Conservation (phyloP, 1,284 basidiomycete genomes). For the Wolfiporia cocos region DNA sequence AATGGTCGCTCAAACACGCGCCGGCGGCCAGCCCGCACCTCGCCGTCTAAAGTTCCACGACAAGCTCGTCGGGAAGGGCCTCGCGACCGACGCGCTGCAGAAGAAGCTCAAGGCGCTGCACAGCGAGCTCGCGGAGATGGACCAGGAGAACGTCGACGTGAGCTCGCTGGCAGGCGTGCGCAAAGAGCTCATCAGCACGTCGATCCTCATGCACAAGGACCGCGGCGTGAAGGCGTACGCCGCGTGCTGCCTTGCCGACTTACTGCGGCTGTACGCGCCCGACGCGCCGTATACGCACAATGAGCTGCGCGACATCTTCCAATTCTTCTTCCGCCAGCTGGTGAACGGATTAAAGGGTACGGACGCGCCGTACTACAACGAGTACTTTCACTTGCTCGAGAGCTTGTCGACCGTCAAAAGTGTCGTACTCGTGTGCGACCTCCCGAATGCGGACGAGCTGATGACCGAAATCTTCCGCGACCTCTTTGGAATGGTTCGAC, state of each 20-base stretch:
- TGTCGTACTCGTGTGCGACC: conserved; percentile 89
- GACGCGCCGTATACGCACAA: conserved; percentile 91
- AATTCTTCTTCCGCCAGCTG: conserved; percentile 90
- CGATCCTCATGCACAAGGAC: conserved; percentile 91
- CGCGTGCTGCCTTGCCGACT: conserved; percentile 92
- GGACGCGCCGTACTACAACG: conserved; percentile 73
- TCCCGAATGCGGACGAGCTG: conserved; percentile 83
- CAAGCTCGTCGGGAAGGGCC: conserved; percentile 66
- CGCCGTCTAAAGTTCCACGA: conserved; percentile 73
- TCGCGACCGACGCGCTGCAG: conserved; percentile 70
- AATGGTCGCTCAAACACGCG: conserved; percentile 72
- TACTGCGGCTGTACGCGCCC: conserved; percentile 91
- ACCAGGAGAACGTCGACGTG: conserved; percentile 84
- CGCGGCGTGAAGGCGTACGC: conserved; percentile 90
- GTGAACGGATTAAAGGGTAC: conserved; percentile 66
- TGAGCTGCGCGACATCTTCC: conserved; percentile 91
- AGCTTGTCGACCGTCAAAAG: conserved; percentile 92
- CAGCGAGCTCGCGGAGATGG: conserved; percentile 75
- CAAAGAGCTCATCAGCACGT: conserved; percentile 76
- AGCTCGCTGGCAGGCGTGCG: conserved; percentile 63
- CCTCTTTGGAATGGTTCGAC: conserved; percentile 75
- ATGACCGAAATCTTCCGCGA: conserved; percentile 80
- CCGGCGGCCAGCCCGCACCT: conserved; percentile 40
- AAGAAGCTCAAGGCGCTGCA: conserved; percentile 84
- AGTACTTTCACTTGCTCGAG: conserved; percentile 92